phyloP scores from a whole-genome alignment of 768 basidiomycete species.

The Chiua virens region DNA sequence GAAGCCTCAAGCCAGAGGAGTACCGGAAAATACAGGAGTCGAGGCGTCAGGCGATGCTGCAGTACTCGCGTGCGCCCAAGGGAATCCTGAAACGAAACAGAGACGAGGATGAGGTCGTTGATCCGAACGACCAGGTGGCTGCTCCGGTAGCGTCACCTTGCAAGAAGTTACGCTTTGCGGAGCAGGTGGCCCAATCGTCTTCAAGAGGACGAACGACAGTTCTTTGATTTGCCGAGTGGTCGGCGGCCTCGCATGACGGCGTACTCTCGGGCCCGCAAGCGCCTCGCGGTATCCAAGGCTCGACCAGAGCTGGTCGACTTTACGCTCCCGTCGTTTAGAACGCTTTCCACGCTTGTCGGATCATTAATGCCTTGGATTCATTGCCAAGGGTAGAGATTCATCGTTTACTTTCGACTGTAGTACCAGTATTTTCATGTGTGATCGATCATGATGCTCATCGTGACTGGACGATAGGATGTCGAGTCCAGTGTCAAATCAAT shows the following conservation, averaged over 20 bases:
- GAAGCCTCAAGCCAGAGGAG: slow-evolving; percentile 23
- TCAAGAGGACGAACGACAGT: slow-evolving; percentile 13
- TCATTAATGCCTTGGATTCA: slow-evolving; percentile 32
- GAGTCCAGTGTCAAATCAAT: no score
- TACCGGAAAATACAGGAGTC: slow-evolving; percentile 24
- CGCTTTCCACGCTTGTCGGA: slow-evolving; percentile 32
- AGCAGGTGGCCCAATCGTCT: neutral
- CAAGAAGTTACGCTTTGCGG: slow-evolving; percentile 27
- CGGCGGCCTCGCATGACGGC: slow-evolving; percentile 17
- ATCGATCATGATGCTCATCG: no score
- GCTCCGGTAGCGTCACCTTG: neutral
- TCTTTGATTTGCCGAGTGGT: slow-evolving; percentile 8
- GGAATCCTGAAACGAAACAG: slow-evolving; percentile 31
- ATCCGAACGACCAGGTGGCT: neutral
- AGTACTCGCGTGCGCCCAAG: slow-evolving; percentile 22
- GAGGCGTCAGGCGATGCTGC: slow-evolving; percentile 29
- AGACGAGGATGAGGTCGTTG: slow-evolving; percentile 19
- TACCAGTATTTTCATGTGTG: no score
- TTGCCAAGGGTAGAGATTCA: slow-evolving; percentile 8
- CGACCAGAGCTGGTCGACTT: slow-evolving; percentile 28
- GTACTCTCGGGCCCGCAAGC: slow-evolving; percentile 15
- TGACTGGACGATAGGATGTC: no score
- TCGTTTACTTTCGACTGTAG: neutral
- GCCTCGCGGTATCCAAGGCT: neutral
- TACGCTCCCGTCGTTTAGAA: slow-evolving; percentile 32